Conservation (phyloP, 1,284 basidiomycete genomes). For the Trichosporon asahii region DNA sequence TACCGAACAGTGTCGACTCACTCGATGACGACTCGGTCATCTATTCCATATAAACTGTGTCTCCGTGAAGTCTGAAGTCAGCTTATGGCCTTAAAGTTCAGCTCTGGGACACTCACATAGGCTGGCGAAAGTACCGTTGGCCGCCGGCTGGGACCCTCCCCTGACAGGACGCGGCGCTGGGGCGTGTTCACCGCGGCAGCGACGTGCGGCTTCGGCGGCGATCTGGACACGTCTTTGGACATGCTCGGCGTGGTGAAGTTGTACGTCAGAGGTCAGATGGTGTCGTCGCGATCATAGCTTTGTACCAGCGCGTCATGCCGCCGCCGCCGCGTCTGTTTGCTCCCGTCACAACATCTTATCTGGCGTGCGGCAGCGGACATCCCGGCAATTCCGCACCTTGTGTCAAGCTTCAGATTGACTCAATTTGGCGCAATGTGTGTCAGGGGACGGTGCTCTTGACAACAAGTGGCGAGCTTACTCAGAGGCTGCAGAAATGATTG, state of each 20-base stretch:
- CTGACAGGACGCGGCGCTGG: neutral
- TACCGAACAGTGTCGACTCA: constrained; percentile 21
- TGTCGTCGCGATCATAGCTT: neutral
- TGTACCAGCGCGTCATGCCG: neutral
- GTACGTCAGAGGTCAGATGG: neutral
- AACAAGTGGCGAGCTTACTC: neutral
- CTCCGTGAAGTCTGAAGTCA: constrained; percentile 42
- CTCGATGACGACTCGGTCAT: constrained; percentile 53
- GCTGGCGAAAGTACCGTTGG: constrained; percentile 39
- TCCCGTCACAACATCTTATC: constrained; percentile 10
- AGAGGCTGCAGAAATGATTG: no score
- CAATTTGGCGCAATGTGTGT: neutral
- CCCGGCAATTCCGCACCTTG: neutral
- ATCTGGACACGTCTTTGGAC: neutral
- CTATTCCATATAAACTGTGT: constrained; percentile 53
- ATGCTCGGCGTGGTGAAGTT: neutral
- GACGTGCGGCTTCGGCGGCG: neutral
- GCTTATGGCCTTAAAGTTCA: no score
- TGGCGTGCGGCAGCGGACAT: neutral
- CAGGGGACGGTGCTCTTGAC: neutral
- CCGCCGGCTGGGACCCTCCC: constrained; percentile 29
- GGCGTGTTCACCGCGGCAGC: neutral
- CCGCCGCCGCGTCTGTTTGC: neutral
- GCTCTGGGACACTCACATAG: constrained; percentile 30
- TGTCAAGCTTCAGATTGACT: neutral